Evolutionary conservation across 176 grass and related monocot genomes (phyloP).

Genomic region (Puccinellia tenuiflora): DNA sequence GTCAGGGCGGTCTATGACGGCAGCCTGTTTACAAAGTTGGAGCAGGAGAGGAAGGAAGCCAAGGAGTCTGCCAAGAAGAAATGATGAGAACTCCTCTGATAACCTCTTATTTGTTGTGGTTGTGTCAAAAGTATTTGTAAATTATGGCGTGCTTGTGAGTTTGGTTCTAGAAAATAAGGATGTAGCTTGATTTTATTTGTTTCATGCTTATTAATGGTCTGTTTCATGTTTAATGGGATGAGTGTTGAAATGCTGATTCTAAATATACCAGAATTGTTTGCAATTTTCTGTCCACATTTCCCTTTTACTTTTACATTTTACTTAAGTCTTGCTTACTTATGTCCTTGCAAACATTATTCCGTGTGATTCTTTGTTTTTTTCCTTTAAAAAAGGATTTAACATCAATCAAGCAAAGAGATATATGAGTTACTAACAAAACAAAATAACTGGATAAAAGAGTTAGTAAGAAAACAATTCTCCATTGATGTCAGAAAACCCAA

Average conservation of each 20-base stretch:
- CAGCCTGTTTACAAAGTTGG: conserved; percentile 53
- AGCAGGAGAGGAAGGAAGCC: conserved; percentile 39
- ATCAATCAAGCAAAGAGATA: too few relatives aligned
- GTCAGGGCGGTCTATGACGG: conserved; percentile 63
- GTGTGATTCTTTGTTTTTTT: too few relatives aligned
- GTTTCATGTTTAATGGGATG: not conserved
- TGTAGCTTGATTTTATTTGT: conserved; percentile 3
- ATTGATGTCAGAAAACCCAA: not conserved
- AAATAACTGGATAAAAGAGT: too few relatives aligned
- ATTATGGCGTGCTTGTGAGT: not conserved
- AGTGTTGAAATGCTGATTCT: not conserved
- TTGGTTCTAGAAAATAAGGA: not conserved
- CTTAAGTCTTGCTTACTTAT: not conserved
- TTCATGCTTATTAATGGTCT: not conserved
- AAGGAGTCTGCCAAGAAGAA: conserved; percentile 41
- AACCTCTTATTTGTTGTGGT: not conserved
- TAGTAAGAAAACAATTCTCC: too few relatives aligned
- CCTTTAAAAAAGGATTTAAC: too few relatives aligned
- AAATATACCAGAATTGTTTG: not conserved
- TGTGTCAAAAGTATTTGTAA: not conserved
- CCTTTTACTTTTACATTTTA: not conserved
- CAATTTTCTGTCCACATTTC: not conserved
- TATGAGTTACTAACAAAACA: too few relatives aligned
- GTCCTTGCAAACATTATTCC: not conserved
- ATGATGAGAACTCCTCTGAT: conserved; percentile 4